phyloP scores from a whole-genome alignment of 2,329 filamentous ascomycete species.

The Sphaerulina musiva region DNA sequence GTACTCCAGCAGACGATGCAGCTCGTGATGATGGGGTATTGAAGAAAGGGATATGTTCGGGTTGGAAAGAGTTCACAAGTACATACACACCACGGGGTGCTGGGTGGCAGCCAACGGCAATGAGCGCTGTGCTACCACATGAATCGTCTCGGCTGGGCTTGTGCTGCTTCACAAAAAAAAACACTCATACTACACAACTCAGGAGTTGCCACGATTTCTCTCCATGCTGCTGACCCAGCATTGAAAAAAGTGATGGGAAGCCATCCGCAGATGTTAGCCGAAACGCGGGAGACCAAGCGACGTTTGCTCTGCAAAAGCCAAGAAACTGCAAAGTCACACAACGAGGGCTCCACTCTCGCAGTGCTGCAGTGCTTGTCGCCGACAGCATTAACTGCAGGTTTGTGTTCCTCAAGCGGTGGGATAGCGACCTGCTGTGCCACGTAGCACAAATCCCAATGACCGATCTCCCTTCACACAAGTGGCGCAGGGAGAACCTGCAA shows the following conservation, averaged over 20 bases:
- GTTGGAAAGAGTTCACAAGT: constrained; percentile 1
- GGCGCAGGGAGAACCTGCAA: constrained; percentile 4
- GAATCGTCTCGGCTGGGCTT: not conserved
- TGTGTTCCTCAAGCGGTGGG: not conserved
- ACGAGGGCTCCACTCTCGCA: not conserved
- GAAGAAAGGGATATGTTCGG: not conserved
- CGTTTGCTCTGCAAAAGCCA: not conserved
- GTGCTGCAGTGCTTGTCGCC: constrained; percentile 2
- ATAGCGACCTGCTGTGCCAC: not conserved
- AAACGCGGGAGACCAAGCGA: no score
- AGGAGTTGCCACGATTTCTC: not conserved
- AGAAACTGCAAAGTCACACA: not conserved
- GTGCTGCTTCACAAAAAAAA: not conserved
- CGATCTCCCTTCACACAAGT: not conserved
- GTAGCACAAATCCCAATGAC: constrained; percentile 3
- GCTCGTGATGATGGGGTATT: not conserved
- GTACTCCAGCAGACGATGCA: not conserved
- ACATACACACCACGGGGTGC: not conserved
- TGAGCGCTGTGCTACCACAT: not conserved
- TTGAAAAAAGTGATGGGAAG: not conserved
- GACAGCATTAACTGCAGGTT: constrained; percentile 3
- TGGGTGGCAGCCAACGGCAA: not conserved
- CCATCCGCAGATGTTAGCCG: no score
- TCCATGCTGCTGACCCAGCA: not conserved
- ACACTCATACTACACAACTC: not conserved